A percentile compares a stretch with the other conserved stretches of the same genome.
These are phyloP conservation scores for Astragalus glycyphyllos DNA, from an alignment of 306 rosid genomes.

Conservation along the genomic window DNA sequence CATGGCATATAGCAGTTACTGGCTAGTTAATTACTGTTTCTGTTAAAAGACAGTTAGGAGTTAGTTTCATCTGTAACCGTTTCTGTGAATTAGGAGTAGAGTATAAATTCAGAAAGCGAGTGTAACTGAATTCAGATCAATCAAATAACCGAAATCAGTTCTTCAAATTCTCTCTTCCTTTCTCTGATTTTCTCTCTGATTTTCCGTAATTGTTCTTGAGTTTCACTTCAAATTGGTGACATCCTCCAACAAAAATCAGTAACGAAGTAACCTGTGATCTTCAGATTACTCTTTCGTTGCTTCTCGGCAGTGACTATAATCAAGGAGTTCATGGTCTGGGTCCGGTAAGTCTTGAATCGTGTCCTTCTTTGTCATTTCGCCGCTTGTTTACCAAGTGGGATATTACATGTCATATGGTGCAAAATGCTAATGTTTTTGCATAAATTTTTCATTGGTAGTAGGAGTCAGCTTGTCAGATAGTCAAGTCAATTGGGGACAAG, in stretches of 20 bases:
- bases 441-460: constrained; percentile 42
- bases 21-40: no score
- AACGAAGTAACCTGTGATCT: constrained; percentile 45
- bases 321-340: constrained; percentile 79
- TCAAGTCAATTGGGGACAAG: constrained; percentile 73
- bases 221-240: no score
- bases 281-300: constrained; percentile 79
- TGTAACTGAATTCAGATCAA: no score
- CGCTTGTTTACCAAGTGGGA: not conserved
- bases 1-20: no score
- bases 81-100: no score
- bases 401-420: constrained; percentile 23
- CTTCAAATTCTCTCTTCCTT: no score
- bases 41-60: no score
- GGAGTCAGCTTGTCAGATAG: constrained; percentile 81
- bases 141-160: no score
- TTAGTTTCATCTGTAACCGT: no score
- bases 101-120: no score
- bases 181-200: no score
- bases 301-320: constrained; percentile 83
- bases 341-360: constrained; percentile 57
- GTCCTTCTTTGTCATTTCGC: constrained; percentile 13
- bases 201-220: no score
- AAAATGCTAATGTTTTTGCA: constrained; percentile 33
- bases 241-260: constrained; percentile 19